Evolutionary conservation across 2,329 filamentous ascomycete genomes (phyloP).

Genomic region (Gaeumannomyces tritici): DNA sequence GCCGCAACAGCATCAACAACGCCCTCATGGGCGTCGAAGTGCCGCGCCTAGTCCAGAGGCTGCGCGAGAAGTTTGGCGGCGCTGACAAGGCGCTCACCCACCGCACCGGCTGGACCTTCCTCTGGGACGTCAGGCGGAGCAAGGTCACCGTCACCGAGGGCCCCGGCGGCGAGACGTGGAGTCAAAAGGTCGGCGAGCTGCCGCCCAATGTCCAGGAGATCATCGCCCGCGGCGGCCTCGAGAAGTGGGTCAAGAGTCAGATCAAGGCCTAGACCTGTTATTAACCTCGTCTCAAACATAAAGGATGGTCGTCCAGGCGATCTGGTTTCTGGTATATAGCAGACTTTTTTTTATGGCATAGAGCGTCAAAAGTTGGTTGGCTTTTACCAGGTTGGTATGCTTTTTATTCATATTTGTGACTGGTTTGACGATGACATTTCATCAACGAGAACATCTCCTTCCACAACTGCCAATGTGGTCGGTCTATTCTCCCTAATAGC

Average conservation of each 20-base stretch:
- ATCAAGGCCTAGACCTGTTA: constrained; percentile 35
- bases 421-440: not conserved
- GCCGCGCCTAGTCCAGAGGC: constrained; percentile 52
- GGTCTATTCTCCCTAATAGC: not conserved
- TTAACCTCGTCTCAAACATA: not conserved
- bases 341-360: not conserved
- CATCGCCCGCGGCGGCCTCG: constrained; percentile 66
- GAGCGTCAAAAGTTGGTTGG: not conserved
- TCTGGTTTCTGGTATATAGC: not conserved
- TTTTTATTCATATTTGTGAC: not conserved
- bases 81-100: constrained; percentile 50
- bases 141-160: constrained; percentile 60
- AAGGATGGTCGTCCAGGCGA: not conserved
- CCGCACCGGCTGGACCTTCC: constrained; percentile 73
- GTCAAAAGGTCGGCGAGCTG: constrained; percentile 55
- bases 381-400: not conserved
- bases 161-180: constrained; percentile 58
- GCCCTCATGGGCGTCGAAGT: constrained; percentile 64
- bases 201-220: constrained; percentile 70
- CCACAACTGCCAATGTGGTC: constrained; percentile 12
- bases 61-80: constrained; percentile 51
- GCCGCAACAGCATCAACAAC: constrained; percentile 63
- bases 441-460: not conserved
- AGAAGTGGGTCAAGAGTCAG: constrained; percentile 72
- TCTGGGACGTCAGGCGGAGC: constrained; percentile 69